phyloP scores from a whole-genome alignment of 2,329 filamentous ascomycete species.

The Cytospora paraplurivora region DNA sequence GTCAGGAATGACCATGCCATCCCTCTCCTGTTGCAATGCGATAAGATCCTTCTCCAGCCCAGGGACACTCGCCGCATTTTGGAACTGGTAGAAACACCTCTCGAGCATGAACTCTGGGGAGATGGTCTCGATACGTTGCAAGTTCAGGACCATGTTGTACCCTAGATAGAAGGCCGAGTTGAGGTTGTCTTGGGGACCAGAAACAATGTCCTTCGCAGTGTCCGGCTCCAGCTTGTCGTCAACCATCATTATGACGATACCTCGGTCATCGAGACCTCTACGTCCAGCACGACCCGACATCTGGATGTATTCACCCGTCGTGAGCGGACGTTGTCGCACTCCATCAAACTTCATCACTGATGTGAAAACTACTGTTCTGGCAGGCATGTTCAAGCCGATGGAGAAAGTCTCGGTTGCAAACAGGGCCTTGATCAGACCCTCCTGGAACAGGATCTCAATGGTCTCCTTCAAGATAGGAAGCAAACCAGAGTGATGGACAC shows the following conservation, averaged over 20 bases:
- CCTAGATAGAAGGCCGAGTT: conserved; percentile 97
- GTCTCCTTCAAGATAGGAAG: conserved; percentile 97
- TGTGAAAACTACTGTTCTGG: conserved; percentile 98
- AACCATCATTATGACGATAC: conserved; percentile 99
- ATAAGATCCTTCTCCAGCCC: conserved; percentile 80
- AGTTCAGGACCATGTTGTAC: conserved; percentile 98
- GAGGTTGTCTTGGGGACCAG: conserved; percentile 93
- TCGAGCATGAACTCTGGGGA: conserved; percentile 99
- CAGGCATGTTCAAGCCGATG: conserved; percentile 98
- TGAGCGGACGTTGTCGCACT: conserved; percentile 75
- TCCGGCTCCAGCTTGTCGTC: conserved; percentile 94
- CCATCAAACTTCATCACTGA: conserved; percentile 96
- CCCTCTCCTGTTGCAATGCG: conserved; percentile 73
- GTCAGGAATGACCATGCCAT: conserved; percentile 76
- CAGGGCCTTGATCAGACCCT: conserved; percentile 94
- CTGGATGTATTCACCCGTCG: conserved; percentile 94
- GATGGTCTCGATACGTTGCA: conserved; percentile 97
- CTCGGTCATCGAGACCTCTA: conserved; percentile 94
- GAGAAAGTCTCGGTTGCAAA: conserved; percentile 99
- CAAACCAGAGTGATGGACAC: conserved; percentile 94
- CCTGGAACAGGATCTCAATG: conserved; percentile 98
- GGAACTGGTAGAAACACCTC: conserved; percentile 96
- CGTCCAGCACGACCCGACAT: conserved; percentile 98
- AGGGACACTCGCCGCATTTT: conserved; percentile 87
- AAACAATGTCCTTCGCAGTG: conserved; percentile 91